phyloP scores from a whole-genome alignment of 495 filamentous ascomycete species.

The Schizothecium vesticola region DNA sequence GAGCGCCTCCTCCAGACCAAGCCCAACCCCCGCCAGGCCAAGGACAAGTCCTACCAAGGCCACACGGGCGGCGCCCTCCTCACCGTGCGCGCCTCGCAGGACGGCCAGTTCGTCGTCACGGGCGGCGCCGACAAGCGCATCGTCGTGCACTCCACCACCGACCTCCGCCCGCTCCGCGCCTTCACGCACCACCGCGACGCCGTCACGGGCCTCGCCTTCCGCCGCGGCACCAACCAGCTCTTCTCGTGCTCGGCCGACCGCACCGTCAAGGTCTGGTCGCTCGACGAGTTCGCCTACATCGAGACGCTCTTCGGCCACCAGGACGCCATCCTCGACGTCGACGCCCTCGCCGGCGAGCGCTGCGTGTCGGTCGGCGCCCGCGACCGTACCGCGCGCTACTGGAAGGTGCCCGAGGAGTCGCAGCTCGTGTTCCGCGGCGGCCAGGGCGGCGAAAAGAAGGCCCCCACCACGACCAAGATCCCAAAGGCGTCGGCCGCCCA shows the following conservation, averaged over 20 bases:
- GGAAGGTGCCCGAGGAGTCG: constrained; percentile 94
- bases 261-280: constrained; percentile 66
- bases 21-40: constrained; percentile 57
- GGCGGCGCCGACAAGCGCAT: constrained; percentile 77
- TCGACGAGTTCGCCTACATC: constrained; percentile 80
- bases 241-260: constrained; percentile 85
- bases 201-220: constrained; percentile 77
- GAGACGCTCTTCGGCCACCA: constrained; percentile 97
- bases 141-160: constrained; percentile 78
- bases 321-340: constrained; percentile 77
- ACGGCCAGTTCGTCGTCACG: constrained; percentile 86
- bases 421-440: constrained; percentile 93
- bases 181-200: constrained; percentile 91
- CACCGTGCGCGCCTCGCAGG: constrained; percentile 76
- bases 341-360: constrained; percentile 75
- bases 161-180: constrained; percentile 68
- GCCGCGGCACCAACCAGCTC: constrained; percentile 83
- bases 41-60: constrained; percentile 61
- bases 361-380: constrained; percentile 83
- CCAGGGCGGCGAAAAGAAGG: constrained; percentile 53
- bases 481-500: constrained; percentile 36
- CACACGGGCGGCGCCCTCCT: constrained; percentile 71
- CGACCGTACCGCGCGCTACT: constrained; percentile 88
- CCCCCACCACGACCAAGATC: constrained; percentile 18
- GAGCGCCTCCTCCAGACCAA: constrained; percentile 61